Conservation (phyloP, 345 rosid genomes). For the Arabidopsis thaliana region DNA sequence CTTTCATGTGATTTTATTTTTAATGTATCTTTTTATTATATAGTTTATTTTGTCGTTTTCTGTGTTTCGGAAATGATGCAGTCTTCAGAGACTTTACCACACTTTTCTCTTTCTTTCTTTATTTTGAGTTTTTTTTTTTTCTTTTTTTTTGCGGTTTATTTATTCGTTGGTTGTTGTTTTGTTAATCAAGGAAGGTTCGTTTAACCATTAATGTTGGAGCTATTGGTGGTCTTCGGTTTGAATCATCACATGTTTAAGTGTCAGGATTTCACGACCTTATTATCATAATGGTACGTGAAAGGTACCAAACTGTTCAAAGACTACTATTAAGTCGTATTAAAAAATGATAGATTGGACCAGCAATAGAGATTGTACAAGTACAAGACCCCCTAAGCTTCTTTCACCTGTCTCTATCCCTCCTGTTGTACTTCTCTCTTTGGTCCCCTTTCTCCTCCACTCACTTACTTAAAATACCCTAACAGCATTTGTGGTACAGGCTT, state of each 20-base stretch:
- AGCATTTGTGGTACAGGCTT: background rate
- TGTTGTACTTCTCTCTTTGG: conserved; percentile 35
- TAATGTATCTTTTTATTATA: background rate
- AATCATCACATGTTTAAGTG: conserved; percentile 26
- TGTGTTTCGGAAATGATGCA: conserved; percentile 45
- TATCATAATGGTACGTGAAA: conserved; percentile 33
- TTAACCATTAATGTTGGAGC: conserved; percentile 27
- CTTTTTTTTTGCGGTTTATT: background rate
- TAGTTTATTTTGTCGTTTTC: conserved; percentile 36
- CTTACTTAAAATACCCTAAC: background rate
- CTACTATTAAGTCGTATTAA: background rate
- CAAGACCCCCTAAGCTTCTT: conserved; percentile 16
- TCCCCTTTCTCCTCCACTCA: conserved; percentile 2
- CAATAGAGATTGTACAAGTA: conserved; percentile 25
- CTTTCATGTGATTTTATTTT: conserved; percentile 42
- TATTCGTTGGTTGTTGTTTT: conserved; percentile 12
- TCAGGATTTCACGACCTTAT: conserved; percentile 24
- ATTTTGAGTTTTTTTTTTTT: background rate
- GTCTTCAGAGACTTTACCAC: conserved; percentile 31
- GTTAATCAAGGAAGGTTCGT: conserved; percentile 42
- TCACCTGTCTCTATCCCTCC: conserved; percentile 27
- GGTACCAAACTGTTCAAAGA: conserved; percentile 25
- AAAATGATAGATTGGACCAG: conserved; percentile 34
- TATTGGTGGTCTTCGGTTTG: conserved; percentile 9
- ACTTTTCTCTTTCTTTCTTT: background rate